A percentile compares a stretch with the other conserved stretches of the same genome.
Conservation (phyloP, 768 basidiomycete genomes). For the Lentinula boryana region DNA sequence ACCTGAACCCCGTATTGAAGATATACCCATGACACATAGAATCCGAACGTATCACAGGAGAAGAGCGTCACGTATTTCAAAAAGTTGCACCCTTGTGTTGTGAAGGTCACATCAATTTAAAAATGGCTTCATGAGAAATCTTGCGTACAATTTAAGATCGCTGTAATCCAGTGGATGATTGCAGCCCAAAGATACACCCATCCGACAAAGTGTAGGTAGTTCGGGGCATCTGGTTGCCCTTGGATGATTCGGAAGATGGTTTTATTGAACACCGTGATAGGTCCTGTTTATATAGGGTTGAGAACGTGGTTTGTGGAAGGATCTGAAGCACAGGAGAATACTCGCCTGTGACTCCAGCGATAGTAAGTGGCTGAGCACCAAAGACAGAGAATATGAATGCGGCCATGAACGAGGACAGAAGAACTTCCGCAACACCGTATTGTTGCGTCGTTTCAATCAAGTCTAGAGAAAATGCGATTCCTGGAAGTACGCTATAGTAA, state of each 20-base stretch:
- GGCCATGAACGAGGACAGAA: conserved; percentile 82
- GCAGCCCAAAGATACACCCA: conserved; percentile 94
- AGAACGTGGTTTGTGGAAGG: background rate
- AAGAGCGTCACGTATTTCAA: conserved; percentile 85
- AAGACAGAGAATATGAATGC: conserved; percentile 84
- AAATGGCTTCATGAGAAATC: background rate
- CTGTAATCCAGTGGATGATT: conserved; percentile 79
- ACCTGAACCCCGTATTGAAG: conserved; percentile 88
- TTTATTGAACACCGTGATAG: conserved; percentile 91
- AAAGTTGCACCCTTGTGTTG: conserved; percentile 66
- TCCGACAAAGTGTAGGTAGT: conserved; percentile 82
- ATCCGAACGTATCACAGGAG: conserved; percentile 89
- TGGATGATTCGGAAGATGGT: conserved; percentile 76
- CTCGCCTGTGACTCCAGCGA: conserved; percentile 83
- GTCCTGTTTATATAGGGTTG: conserved; percentile 39
- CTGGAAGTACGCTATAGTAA: conserved; percentile 65
- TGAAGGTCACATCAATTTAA: background rate
- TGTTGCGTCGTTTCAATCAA: conserved; percentile 86
- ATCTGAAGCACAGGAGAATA: background rate
- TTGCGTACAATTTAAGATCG: conserved; percentile 64
- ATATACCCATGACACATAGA: conserved; percentile 89
- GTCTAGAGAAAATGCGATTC: conserved; percentile 88
- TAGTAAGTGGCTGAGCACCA: conserved; percentile 86
- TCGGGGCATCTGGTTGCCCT: conserved; percentile 50
- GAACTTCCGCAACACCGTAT: conserved; percentile 86